These are phyloP conservation scores for Friedmanniomyces simplex DNA, from an alignment of 495 filamentous ascomycete genomes.

Conservation along the genomic window DNA sequence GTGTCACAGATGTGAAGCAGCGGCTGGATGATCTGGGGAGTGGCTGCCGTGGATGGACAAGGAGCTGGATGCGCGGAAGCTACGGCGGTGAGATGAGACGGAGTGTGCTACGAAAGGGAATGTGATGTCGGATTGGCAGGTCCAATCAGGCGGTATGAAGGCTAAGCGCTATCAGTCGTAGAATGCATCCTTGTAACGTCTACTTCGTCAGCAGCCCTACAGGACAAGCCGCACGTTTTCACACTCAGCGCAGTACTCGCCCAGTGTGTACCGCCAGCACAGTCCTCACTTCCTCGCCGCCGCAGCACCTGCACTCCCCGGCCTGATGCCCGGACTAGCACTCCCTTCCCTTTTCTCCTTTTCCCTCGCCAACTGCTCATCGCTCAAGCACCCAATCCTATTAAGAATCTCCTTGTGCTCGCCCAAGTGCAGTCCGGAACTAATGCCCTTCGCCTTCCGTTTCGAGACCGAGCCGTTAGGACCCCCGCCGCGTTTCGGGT, in stretches of 20 bases:
- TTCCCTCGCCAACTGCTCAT: slow-evolving; percentile 21
- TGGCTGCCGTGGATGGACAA: background rate
- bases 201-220: background rate
- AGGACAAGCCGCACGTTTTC: background rate
- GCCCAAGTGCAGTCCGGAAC: slow-evolving; percentile 17
- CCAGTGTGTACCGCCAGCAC: too few species aligned
- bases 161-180: too few species aligned
- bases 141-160: too few species aligned
- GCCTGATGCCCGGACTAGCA: background rate
- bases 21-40: background rate
- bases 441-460: slow-evolving; percentile 10
- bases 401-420: slow-evolving; percentile 21
- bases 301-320: background rate
- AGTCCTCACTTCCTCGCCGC: too few species aligned
- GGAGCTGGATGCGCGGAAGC: background rate
- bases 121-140: too few species aligned
- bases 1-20: background rate
- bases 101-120: too few species aligned
- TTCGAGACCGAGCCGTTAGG: background rate
- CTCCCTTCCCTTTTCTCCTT: slow-evolving; percentile 17
- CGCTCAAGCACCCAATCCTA: slow-evolving; percentile 20
- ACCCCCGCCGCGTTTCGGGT: background rate
- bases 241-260: background rate
- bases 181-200: background rate
- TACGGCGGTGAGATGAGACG: too few species aligned